These are phyloP conservation scores for Gleditsia sinensis DNA, from an alignment of 306 rosid genomes.

Conservation along the genomic window DNA sequence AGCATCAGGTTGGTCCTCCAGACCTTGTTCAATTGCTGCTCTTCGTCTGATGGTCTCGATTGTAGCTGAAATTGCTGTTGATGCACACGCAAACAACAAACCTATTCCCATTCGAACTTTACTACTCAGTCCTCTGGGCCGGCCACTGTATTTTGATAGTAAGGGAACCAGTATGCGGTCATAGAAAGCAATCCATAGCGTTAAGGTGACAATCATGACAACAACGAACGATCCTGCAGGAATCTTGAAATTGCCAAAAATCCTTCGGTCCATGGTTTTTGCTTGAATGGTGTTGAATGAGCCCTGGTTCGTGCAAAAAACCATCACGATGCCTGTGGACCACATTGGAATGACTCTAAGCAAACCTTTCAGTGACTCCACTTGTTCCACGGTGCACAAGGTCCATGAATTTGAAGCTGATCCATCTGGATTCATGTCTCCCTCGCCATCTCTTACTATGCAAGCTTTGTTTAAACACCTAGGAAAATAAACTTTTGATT, in stretches of 20 bases:
- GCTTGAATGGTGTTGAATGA: slow-evolving; percentile 17
- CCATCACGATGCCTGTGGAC: slow-evolving; percentile 49
- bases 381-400: slow-evolving; percentile 57
- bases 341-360: slow-evolving; percentile 54
- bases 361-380: slow-evolving; percentile 50
- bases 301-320: not conserved
- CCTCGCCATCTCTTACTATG: slow-evolving; percentile 33
- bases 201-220: slow-evolving; percentile 34
- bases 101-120: slow-evolving; percentile 22
- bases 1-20: slow-evolving; percentile 33
- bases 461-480: slow-evolving; percentile 63
- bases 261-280: slow-evolving; percentile 35
- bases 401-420: slow-evolving; percentile 49
- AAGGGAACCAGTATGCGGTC: slow-evolving; percentile 40
- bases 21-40: slow-evolving; percentile 33
- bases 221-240: slow-evolving; percentile 52
- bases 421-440: slow-evolving; percentile 37
- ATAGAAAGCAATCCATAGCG: slow-evolving; percentile 31
- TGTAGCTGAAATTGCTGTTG: not conserved
- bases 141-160: not conserved
- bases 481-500: slow-evolving; percentile 5
- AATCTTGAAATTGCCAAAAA: slow-evolving; percentile 37
- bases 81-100: not conserved
- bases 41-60: slow-evolving; percentile 40
- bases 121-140: not conserved